Evolutionary conservation across 257 asterid genomes (phyloP).

Genomic region (Lantana camara): DNA sequence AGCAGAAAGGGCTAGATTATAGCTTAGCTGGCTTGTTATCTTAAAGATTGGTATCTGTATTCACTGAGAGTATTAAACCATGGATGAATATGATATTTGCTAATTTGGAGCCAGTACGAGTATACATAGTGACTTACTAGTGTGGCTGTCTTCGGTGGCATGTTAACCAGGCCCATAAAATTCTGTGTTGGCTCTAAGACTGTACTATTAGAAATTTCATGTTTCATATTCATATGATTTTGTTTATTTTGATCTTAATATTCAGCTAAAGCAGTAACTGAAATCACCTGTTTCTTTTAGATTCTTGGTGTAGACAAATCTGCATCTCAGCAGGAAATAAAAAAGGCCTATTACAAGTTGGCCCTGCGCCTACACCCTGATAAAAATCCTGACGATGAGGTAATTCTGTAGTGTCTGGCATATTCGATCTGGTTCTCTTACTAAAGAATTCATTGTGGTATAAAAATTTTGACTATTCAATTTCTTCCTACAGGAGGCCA

Average conservation of each 20-base stretch:
- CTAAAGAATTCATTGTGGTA: background rate
- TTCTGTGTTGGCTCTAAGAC: background rate
- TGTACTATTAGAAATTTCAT: conserved; percentile 1
- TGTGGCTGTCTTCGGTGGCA: background rate
- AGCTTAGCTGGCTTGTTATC: too few species aligned
- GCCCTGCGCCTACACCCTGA: conserved; percentile 92
- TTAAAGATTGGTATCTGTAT: too few species aligned
- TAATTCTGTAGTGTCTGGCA: conserved; percentile 22
- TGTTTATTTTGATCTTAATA: background rate
- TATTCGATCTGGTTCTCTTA: conserved; percentile 2
- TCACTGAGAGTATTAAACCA: too few species aligned
- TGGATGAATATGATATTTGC: background rate
- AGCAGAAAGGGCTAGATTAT: too few species aligned
- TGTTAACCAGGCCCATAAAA: background rate
- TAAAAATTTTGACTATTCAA: conserved; percentile 9
- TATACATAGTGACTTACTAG: background rate
- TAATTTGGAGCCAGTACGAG: background rate
- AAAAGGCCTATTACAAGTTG: conserved; percentile 83
- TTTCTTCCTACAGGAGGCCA: conserved; percentile 66
- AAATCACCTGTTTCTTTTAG: conserved; percentile 36
- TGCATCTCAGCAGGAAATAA: conserved; percentile 80
- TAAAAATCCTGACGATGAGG: conserved; percentile 91
- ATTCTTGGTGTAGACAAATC: conserved; percentile 80
- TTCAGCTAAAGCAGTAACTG: conserved; percentile 10
- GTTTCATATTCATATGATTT: background rate